Evolutionary conservation across 2,329 filamentous ascomycete species (phyloP).

Genomic region (Aspergillus calidoustus): DNA sequence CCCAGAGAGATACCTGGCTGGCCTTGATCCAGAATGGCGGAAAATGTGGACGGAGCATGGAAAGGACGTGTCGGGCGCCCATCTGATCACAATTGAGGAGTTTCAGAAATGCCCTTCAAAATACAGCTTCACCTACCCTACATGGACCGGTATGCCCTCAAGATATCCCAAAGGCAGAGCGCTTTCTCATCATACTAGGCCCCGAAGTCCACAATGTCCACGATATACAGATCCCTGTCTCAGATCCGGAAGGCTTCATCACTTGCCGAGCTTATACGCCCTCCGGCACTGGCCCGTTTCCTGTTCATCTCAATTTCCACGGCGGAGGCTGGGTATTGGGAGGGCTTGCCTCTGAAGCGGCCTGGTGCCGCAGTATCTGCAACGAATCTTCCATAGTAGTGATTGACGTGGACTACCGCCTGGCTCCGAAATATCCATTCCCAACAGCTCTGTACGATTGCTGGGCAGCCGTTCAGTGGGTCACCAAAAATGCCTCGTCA

Average conservation of each 20-base stretch:
- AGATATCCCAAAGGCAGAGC: neutral
- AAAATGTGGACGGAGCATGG: slow-evolving; percentile 35
- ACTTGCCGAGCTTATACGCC: slow-evolving; percentile 54
- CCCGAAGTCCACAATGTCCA: slow-evolving; percentile 23
- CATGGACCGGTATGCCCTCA: slow-evolving; percentile 23
- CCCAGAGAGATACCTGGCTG: slow-evolving; percentile 23
- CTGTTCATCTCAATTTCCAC: slow-evolving; percentile 56
- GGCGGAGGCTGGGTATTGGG: slow-evolving; percentile 57
- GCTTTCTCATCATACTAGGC: slow-evolving; percentile 11
- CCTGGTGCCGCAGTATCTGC: slow-evolving; percentile 4
- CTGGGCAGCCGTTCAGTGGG: slow-evolving; percentile 51
- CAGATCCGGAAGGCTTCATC: slow-evolving; percentile 31
- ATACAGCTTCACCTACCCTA: slow-evolving; percentile 38
- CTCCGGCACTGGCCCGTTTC: slow-evolving; percentile 45
- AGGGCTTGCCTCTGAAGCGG: slow-evolving; percentile 52
- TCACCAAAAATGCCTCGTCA: slow-evolving; percentile 10
- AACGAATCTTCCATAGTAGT: slow-evolving; percentile 52
- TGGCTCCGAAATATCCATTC: slow-evolving; percentile 56
- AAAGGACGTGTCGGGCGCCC: slow-evolving; percentile 31
- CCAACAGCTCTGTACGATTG: slow-evolving; percentile 56
- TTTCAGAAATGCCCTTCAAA: slow-evolving; percentile 30
- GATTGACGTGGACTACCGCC: slow-evolving; percentile 58
- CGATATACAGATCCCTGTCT: slow-evolving; percentile 30
- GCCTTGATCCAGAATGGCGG: slow-evolving; percentile 35
- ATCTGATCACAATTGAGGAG: slow-evolving; percentile 34